phyloP scores from a whole-genome alignment of 306 rosid genomes.

The Herpetospermum pedunculosum region DNA sequence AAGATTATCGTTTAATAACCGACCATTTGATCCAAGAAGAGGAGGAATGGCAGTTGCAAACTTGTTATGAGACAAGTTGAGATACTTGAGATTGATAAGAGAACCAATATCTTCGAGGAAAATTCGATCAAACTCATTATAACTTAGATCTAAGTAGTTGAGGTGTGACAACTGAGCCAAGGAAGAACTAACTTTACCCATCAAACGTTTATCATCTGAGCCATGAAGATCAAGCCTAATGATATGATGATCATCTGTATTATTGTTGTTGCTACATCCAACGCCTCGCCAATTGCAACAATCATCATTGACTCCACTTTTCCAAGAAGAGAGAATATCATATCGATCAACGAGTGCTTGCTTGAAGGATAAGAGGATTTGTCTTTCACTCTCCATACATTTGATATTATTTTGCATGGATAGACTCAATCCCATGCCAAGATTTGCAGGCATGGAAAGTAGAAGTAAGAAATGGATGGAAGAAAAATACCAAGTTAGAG shows the following conservation, averaged over 20 bases:
- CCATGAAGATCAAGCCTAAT: not conserved
- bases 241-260: not conserved
- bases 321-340: not conserved
- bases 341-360: not conserved
- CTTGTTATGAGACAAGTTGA: not conserved
- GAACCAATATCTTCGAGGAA: not conserved
- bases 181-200: not conserved
- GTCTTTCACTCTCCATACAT: not conserved
- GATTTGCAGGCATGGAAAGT: not conserved
- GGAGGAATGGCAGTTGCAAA: not conserved
- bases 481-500: not conserved
- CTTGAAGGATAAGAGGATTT: not conserved
- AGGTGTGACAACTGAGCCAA: not conserved
- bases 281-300: not conserved
- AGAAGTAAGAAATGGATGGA: not conserved
- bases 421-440: not conserved
- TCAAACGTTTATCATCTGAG: not conserved
- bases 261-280: not conserved
- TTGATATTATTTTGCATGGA: not conserved
- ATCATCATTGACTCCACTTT: not conserved
- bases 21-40: not conserved
- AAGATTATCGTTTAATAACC: not conserved
- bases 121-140: not conserved
- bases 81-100: not conserved
- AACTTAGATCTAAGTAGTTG: not conserved